phyloP scores from a whole-genome alignment of 164 flowering plant genomes.

The grape (Vitis vinifera) region ASM3070453v1 NC_081818.1:13176501-13177000 shows the following conservation, averaged over 20 bases:
- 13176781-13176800: slow-evolving; percentile 32
- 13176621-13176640: slow-evolving; percentile 80
- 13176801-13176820: background rate
- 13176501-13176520: slow-evolving; percentile 71
- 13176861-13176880: no score
- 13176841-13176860: no score
- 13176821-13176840: no score
- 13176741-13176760: slow-evolving; percentile 71
- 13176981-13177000: background rate
- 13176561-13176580: slow-evolving; percentile 64
- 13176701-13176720: slow-evolving; percentile 46
- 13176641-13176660: slow-evolving; percentile 59
- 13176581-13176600: slow-evolving; percentile 73
- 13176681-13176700: slow-evolving; percentile 74
- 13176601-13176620: slow-evolving; percentile 79
- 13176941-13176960: no score
- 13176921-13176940: no score
- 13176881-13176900: no score
- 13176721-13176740: slow-evolving; percentile 47
- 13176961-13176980: background rate
- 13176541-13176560: slow-evolving; percentile 74
- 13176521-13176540: slow-evolving; percentile 68
- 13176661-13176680: slow-evolving; percentile 68
- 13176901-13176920: no score
- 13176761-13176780: slow-evolving; percentile 55